phyloP scores from a whole-genome alignment of 495 filamentous ascomycete species.

The Lentithecium fluviatile region DNA sequence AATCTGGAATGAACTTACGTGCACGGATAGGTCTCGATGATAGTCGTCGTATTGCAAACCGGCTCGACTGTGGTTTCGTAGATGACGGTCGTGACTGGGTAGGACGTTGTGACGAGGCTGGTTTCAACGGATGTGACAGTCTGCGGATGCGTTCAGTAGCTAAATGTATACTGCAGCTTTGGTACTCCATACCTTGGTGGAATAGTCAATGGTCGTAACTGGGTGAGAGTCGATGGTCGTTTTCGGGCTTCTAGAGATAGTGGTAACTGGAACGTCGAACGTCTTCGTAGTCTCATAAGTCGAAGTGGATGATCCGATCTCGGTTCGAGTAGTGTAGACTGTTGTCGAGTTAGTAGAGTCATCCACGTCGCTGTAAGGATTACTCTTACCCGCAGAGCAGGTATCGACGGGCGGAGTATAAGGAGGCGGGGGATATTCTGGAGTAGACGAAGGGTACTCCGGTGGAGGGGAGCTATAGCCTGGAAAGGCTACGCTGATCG shows the following conservation, averaged over 20 bases:
- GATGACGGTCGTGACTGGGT: slow-evolving; percentile 18
- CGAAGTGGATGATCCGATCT: not conserved
- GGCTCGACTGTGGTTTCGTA: slow-evolving; percentile 16
- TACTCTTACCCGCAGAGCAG: not conserved
- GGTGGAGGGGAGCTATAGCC: not conserved
- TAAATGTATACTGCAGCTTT: not conserved
- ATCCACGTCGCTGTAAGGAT: not conserved
- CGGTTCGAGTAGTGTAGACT: slow-evolving; percentile 9
- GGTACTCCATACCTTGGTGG: slow-evolving; percentile 5
- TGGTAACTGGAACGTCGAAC: slow-evolving; percentile 23
- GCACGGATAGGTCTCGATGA: slow-evolving; percentile 12
- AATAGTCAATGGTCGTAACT: slow-evolving; percentile 9
- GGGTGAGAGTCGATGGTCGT: slow-evolving; percentile 17
- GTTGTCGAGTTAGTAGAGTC: not conserved
- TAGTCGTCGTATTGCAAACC: slow-evolving; percentile 5
- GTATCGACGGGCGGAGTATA: not conserved
- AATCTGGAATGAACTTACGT: slow-evolving; percentile 14
- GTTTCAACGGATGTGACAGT: slow-evolving; percentile 20
- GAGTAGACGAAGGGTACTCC: not conserved
- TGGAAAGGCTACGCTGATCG: slow-evolving; percentile 19
- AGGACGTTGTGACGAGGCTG: slow-evolving; percentile 9
- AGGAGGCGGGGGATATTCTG: not conserved
- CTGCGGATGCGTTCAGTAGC: slow-evolving; percentile 6
- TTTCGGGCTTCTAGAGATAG: not conserved
- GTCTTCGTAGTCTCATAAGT: slow-evolving; percentile 28